Conservation (phyloP, 192 early-diverging fungal genomes). For the Diversispora epigaea region DNA sequence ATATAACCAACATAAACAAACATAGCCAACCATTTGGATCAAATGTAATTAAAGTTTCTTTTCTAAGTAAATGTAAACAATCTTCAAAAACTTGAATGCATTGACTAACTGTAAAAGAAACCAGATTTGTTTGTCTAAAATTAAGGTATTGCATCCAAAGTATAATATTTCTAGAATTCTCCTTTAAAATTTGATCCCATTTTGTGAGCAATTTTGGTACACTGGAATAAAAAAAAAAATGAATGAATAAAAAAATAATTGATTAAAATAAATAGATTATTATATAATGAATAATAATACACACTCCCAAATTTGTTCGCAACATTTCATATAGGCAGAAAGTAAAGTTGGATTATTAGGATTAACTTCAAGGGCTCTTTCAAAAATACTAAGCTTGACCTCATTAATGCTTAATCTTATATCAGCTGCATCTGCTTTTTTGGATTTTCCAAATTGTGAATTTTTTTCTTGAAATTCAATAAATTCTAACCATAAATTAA, state of each 20-base stretch:
- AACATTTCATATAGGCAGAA: slow-evolving; percentile 49
- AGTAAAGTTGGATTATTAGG: slow-evolving; percentile 45
- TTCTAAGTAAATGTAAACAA: slow-evolving; percentile 41
- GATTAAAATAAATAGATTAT: neutral
- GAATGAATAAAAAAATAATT: neutral
- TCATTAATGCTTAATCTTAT: slow-evolving; percentile 48
- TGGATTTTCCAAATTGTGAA: slow-evolving; percentile 29
- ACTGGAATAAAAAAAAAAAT: too few species aligned
- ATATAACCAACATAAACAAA: neutral
- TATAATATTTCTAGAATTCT: slow-evolving; percentile 38
- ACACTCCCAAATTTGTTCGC: slow-evolving; percentile 48
- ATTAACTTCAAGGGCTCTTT: slow-evolving; percentile 53
- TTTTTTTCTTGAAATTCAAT: slow-evolving; percentile 55
- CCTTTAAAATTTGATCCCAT: slow-evolving; percentile 52
- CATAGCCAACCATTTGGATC: slow-evolving; percentile 16
- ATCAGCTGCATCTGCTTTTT: slow-evolving; percentile 18
- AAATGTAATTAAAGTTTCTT: slow-evolving; percentile 1
- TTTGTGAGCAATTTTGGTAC: slow-evolving; percentile 44
- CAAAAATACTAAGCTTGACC: slow-evolving; percentile 56
- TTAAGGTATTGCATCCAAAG: slow-evolving; percentile 61
- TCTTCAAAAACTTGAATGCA: slow-evolving; percentile 45
- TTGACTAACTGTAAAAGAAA: slow-evolving; percentile 47
- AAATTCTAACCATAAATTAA: slow-evolving; percentile 51
- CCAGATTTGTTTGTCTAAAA: slow-evolving; percentile 54
- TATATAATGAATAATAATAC: neutral